These are phyloP conservation scores for Boletus sp. DNA, from an alignment of 768 basidiomycete species.

Conservation along the genomic window DNA sequence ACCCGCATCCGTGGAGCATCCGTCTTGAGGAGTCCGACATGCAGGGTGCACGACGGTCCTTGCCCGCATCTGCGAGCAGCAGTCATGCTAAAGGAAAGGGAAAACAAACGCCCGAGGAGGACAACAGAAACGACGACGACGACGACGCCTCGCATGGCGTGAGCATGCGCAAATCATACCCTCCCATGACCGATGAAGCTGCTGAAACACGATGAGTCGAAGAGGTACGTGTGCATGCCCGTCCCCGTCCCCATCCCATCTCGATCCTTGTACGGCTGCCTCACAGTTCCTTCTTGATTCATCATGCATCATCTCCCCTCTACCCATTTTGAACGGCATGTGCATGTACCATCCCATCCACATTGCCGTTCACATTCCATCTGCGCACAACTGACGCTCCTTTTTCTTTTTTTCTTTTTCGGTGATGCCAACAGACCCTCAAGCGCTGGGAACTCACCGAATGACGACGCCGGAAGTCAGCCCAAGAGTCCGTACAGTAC, in stretches of 20 bases:
- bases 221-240: constrained; percentile 56
- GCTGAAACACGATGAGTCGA: constrained; percentile 67
- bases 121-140: no score
- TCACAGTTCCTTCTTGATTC: no score
- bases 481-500: constrained; percentile 50
- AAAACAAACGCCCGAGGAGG: constrained; percentile 27
- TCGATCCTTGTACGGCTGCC: not conserved
- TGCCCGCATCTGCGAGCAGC: constrained; percentile 1
- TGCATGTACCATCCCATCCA: not conserved
- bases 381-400: constrained; percentile 1
- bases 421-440: constrained; percentile 52
- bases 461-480: constrained; percentile 69
- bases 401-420: not conserved
- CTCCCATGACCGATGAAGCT: constrained; percentile 64
- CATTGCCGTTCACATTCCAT: not conserved
- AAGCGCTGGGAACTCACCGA: constrained; percentile 78
- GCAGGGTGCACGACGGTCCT: constrained; percentile 20
- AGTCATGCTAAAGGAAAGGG: constrained; percentile 29
- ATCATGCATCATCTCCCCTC: no score
- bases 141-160: constrained; percentile 20
- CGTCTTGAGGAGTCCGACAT: constrained; percentile 25
- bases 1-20: constrained; percentile 35
- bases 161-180: constrained; percentile 42
- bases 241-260: no score
- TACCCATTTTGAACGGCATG: not conserved